Base-by-base conservation (phyloP, 163 green algal species). In the Volvox carteri region DNA sequence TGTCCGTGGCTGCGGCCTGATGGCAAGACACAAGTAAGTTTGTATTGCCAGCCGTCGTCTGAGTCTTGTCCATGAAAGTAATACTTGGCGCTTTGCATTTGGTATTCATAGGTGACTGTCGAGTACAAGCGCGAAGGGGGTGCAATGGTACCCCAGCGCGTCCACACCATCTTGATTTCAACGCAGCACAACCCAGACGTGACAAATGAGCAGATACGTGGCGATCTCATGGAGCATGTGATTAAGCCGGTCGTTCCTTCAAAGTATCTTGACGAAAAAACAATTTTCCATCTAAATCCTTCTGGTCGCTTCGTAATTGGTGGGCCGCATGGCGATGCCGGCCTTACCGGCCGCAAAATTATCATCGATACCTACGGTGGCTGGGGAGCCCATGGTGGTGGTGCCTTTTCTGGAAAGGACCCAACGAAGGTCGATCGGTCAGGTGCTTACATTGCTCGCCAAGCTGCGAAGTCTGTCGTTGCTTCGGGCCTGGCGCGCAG, bases 351-450 rank as follows among this genome's bases (percentile, higher is more conserved):
- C 58, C 95, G 98, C 89, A 99, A 99, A 95, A 99, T 99, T 94
- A 99, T 99, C 95, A 99, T 99, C 87, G 98, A 99, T 95, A 99
- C 98, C 44, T 99, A 99, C 92, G 98, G 98, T 65, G 98, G 98
- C 88, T 99, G 98, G 98, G 98, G 98, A 83, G 98, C 98, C 1
- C 98, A 99, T 93, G 98, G 98, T 89, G 98, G 98, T 78, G 98
- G 98, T 60, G 98, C 98, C 73, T 99, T 99, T 96, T 99, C 96
- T 81, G 98, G 98, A 88, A 99, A 99, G 96, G 98, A 99, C 95
- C 98, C 98, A 90, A 99, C 98, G 90, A 99, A 99, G 97, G 98
- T 99, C 14, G 97, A 99, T 92, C 93, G 98, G 93, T 98, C 91
- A 30, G 97, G 96, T 41, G 98, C 98, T 37, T 99, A 99, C 97